A percentile compares a stretch with the other conserved stretches of the same genome.
phyloP scores from a whole-genome alignment of 2,329 filamentous ascomycete genomes.

The Ophiostoma angusticollis region DNA sequence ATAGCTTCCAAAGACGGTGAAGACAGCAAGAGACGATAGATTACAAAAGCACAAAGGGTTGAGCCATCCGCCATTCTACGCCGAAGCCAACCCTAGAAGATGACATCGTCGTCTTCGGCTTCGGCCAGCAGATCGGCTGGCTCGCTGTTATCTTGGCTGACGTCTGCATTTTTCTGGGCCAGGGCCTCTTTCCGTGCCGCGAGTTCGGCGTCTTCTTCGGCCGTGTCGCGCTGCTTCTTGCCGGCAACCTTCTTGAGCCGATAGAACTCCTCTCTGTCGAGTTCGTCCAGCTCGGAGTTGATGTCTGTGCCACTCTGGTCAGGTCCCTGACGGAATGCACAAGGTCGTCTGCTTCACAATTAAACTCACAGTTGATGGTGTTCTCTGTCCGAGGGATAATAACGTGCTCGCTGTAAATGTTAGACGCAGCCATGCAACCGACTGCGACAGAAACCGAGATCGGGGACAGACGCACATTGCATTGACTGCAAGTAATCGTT shows the following conservation, averaged over 20 bases:
- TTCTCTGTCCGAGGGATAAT: constrained; percentile 98
- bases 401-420: constrained; percentile 57
- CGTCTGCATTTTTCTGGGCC: not conserved
- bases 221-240: constrained; percentile 70
- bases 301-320: constrained; percentile 46
- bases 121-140: constrained; percentile 58
- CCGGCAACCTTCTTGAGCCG: constrained; percentile 85
- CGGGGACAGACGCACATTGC: constrained; percentile 54
- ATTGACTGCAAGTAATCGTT: constrained; percentile 50
- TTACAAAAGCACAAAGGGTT: not conserved
- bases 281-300: constrained; percentile 93
- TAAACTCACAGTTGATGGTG: constrained; percentile 90
- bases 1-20: not conserved
- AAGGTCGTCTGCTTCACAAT: not conserved
- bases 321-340: not conserved
- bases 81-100: too few relatives aligned
- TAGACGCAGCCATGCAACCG: not conserved
- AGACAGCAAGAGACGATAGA: not conserved
- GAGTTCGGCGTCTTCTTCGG: constrained; percentile 60
- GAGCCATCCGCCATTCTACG: not conserved
- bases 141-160: constrained; percentile 26
- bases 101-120: constrained; percentile 71
- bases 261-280: constrained; percentile 97
- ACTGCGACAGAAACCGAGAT: not conserved
- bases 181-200: constrained; percentile 53